Percentiles rank a stretch among this genome's conserved stretches.
These are phyloP conservation scores for Alternaria longipes DNA, from an alignment of 2,329 filamentous ascomycete genomes.

Conservation along the genomic window DNA sequence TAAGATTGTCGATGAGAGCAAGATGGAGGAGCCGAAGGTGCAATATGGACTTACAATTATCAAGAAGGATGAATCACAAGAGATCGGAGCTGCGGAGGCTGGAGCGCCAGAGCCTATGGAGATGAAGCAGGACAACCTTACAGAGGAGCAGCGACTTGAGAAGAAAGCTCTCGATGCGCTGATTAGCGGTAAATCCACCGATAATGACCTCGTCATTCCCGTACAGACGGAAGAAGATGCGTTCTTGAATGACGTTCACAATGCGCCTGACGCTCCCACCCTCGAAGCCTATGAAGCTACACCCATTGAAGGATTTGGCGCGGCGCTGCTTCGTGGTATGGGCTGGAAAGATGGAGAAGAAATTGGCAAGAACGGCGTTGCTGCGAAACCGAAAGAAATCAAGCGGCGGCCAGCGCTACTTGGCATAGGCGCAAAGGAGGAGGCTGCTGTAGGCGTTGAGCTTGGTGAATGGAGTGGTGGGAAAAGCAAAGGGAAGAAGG, in stretches of 20 bases:
- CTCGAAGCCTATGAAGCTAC: conserved; percentile 87
- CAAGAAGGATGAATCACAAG: conserved; percentile 36
- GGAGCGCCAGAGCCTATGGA: conserved; percentile 34
- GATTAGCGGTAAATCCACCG: conserved; percentile 49
- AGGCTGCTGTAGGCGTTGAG: conserved; percentile 69
- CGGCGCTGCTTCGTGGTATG: conserved; percentile 89
- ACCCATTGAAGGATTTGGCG: conserved; percentile 93
- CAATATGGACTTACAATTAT: conserved; percentile 65
- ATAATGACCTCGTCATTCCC: conserved; percentile 52
- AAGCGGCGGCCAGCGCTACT: conserved; percentile 81
- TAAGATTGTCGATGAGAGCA: conserved; percentile 39
- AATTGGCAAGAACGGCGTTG: conserved; percentile 60
- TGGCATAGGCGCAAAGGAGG: conserved; percentile 87
- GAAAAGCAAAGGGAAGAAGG: conserved; percentile 57
- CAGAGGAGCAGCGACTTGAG: conserved; percentile 55
- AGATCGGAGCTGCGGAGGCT: conserved; percentile 14
- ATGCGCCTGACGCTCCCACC: conserved; percentile 77
- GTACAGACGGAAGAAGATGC: conserved; percentile 68
- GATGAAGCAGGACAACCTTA: conserved; percentile 42
- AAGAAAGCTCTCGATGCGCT: conserved; percentile 62
- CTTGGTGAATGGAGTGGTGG: conserved; percentile 73
- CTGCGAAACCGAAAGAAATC: conserved; percentile 67
- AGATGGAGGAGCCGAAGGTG: conserved; percentile 51
- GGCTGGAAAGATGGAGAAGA: conserved; percentile 82
- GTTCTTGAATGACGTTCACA: conserved; percentile 73